These are phyloP conservation scores for Excoecaria agallocha DNA, from an alignment of 345 rosid species.

Conservation along the genomic window DNA sequence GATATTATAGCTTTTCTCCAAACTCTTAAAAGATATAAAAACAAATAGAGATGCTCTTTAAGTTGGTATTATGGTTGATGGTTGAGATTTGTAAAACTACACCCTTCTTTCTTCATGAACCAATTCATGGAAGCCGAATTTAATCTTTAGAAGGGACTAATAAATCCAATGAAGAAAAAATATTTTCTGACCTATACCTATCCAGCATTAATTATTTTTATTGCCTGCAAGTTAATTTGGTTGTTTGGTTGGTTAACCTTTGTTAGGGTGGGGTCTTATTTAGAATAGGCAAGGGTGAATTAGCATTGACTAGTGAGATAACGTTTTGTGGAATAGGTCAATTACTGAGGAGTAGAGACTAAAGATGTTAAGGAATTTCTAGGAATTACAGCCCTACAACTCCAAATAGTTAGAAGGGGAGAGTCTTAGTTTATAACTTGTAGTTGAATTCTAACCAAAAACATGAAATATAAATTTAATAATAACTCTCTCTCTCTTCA, in stretches of 20 bases:
- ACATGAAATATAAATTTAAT: not conserved
- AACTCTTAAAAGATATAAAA: too few relatives aligned
- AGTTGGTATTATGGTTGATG: too few relatives aligned
- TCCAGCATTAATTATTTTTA: not conserved
- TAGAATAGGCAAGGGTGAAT: too few relatives aligned
- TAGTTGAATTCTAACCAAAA: slow-evolving; percentile 26
- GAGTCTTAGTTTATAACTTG: slow-evolving; percentile 40
- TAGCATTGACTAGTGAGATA: too few relatives aligned
- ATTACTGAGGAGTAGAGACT: not conserved
- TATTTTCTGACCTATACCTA: not conserved
- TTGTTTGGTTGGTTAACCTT: slow-evolving; percentile 14
- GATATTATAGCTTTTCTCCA: too few relatives aligned
- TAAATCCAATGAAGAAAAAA: slow-evolving; percentile 5
- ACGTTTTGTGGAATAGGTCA: slow-evolving; percentile 1
- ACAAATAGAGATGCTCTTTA: too few relatives aligned
- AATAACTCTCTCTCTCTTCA: slow-evolving; percentile 20
- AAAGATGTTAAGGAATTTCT: not conserved
- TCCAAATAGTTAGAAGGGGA: slow-evolving; percentile 12
- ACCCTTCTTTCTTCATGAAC: too few relatives aligned
- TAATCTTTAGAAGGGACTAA: not conserved
- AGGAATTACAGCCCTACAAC: slow-evolving; percentile 17
- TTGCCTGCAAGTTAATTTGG: slow-evolving; percentile 1
- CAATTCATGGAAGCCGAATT: slow-evolving; percentile 8
- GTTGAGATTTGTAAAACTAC: too few relatives aligned
- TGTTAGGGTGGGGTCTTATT: slow-evolving; percentile 83